Percentiles rank a stretch among this genome's conserved stretches.
These are phyloP conservation scores for Neurospora sp. DNA, from an alignment of 495 filamentous ascomycete genomes.

Conservation along the genomic window DNA sequence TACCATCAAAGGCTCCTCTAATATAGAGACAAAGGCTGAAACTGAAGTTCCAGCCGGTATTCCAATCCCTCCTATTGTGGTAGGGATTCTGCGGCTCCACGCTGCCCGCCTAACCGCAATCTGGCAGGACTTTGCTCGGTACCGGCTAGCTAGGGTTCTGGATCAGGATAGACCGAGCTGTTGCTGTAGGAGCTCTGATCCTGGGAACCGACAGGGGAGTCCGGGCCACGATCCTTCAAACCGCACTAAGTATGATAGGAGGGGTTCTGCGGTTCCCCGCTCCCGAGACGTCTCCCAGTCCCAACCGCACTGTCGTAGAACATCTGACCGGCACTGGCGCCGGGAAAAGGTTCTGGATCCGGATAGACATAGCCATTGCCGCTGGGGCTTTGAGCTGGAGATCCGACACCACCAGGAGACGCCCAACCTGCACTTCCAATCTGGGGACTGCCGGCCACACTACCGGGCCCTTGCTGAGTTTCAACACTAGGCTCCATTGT, in stretches of 20 bases:
- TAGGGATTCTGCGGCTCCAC: background rate
- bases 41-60: background rate
- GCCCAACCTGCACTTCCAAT: conserved; percentile 65
- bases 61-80: background rate
- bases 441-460: conserved; percentile 60
- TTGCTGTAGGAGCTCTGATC: conserved; percentile 5
- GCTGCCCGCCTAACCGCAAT: background rate
- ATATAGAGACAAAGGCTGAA: background rate
- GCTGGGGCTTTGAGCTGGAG: conserved; percentile 48
- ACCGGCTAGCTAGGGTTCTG: background rate
- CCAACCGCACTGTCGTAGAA: conserved; percentile 53
- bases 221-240: conserved; percentile 21
- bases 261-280: conserved; percentile 55
- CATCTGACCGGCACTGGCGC: conserved; percentile 45
- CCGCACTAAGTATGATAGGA: conserved; percentile 36
- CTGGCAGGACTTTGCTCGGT: background rate
- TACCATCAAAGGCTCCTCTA: background rate
- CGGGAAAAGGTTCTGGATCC: conserved; percentile 53
- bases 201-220: conserved; percentile 30
- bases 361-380: conserved; percentile 58
- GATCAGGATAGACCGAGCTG: background rate
- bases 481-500: conserved; percentile 83
- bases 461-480: conserved; percentile 55
- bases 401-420: conserved; percentile 57
- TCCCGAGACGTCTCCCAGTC: conserved; percentile 51